phyloP scores from a whole-genome alignment of 495 filamentous ascomycete genomes.

The Cudoniella acicularis region DNA sequence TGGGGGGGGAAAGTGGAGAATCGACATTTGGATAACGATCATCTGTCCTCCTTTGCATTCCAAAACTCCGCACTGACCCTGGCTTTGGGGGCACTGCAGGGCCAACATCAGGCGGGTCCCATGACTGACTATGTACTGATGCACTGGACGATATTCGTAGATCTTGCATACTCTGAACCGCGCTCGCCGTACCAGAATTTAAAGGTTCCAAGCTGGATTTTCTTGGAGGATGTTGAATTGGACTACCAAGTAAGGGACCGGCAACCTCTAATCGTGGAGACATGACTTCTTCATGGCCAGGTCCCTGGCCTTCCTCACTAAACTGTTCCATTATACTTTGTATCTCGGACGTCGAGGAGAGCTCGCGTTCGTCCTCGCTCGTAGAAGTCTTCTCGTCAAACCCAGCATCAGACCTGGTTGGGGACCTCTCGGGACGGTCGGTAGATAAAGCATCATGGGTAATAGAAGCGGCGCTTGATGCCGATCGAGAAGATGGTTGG shows the following conservation, averaged over 20 bases:
- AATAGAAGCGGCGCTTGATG: constrained; percentile 38
- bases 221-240: constrained; percentile 70
- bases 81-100: constrained; percentile 51
- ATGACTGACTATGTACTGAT: constrained; percentile 26
- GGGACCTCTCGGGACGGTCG: constrained; percentile 46
- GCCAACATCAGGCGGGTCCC: constrained; percentile 39
- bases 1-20: constrained; percentile 45
- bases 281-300: constrained; percentile 72
- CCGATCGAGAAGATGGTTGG: constrained; percentile 40
- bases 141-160: constrained; percentile 38
- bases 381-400: constrained; percentile 47
- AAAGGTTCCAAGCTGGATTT: constrained; percentile 78
- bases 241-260: constrained; percentile 60
- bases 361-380: constrained; percentile 56
- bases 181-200: constrained; percentile 39
- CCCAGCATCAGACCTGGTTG: constrained; percentile 52
- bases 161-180: constrained; percentile 45
- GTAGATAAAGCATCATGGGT: constrained; percentile 28
- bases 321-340: constrained; percentile 94
- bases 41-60: constrained; percentile 31
- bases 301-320: constrained; percentile 61
- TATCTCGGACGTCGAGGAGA: constrained; percentile 79
- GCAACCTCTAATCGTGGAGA: constrained; percentile 73
- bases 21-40: constrained; percentile 32
- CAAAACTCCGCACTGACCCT: constrained; percentile 31